Conservation (phyloP, 2,329 filamentous ascomycete genomes). For the Xylariaceae sp. region DNA sequence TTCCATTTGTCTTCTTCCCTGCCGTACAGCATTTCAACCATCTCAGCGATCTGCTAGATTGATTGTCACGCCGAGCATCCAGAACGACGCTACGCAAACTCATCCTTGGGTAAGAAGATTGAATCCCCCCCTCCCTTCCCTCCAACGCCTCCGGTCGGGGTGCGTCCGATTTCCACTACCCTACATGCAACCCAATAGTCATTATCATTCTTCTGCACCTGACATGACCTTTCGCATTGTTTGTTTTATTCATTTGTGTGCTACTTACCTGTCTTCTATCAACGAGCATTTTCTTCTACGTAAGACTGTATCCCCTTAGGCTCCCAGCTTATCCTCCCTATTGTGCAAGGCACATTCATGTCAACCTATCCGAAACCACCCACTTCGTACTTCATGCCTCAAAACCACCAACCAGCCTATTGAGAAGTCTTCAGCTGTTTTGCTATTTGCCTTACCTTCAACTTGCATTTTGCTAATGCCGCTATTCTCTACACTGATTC, state of each 20-base stretch:
- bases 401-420: no score
- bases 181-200: not conserved
- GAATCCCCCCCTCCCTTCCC: constrained; percentile 1
- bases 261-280: constrained; percentile 4
- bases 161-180: no score
- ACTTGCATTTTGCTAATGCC: not conserved
- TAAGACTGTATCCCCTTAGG: constrained; percentile 13
- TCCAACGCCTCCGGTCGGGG: no score
- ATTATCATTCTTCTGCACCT: not conserved
- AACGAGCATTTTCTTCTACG: not conserved
- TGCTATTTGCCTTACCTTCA: not conserved
- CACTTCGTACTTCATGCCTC: not conserved
- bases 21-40: not conserved
- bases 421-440: no score
- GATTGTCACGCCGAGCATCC: constrained; percentile 3
- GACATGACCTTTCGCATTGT: constrained; percentile 9
- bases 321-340: not conserved
- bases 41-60: constrained; percentile 6
- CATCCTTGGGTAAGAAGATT: constrained; percentile 20
- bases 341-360: not conserved
- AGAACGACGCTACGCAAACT: constrained; percentile 15
- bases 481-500: constrained; percentile 1
- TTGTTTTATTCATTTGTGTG: constrained; percentile 15
- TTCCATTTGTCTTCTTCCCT: not conserved
- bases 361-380: not conserved